Conservation (phyloP, 345 rosid species). For the Hypericum perforatum region DNA sequence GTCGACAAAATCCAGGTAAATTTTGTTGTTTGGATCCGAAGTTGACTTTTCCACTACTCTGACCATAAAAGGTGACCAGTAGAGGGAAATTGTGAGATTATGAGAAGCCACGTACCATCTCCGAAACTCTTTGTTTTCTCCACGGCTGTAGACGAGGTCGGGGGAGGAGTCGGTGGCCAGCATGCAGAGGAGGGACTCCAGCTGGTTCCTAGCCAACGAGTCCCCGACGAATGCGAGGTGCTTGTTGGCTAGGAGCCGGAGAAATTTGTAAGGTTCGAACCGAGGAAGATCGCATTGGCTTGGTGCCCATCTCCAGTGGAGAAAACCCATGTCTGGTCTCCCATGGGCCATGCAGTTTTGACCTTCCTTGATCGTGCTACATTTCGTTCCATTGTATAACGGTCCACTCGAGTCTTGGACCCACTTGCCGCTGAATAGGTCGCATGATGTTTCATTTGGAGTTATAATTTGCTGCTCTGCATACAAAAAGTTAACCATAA, state of each 20-base stretch:
- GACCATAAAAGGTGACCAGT: slow-evolving; percentile 96
- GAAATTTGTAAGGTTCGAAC: slow-evolving; percentile 61
- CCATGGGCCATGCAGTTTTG: slow-evolving; percentile 83
- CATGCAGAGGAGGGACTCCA: slow-evolving; percentile 85
- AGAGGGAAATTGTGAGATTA: slow-evolving; percentile 52
- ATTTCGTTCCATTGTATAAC: slow-evolving; percentile 61
- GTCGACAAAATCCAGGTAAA: slow-evolving; percentile 59
- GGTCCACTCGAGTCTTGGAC: slow-evolving; percentile 59
- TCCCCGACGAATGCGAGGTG: slow-evolving; percentile 89
- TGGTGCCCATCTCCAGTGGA: slow-evolving; percentile 90
- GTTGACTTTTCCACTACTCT: slow-evolving; percentile 65
- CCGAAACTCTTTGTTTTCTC: slow-evolving; percentile 75
- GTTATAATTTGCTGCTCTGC: no score
- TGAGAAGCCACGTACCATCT: slow-evolving; percentile 59
- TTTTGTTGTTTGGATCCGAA: slow-evolving; percentile 44
- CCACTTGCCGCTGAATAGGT: slow-evolving; percentile 45
- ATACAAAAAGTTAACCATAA: no score
- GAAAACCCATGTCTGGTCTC: slow-evolving; percentile 71
- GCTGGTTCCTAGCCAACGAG: slow-evolving; percentile 95
- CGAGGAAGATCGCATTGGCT: slow-evolving; percentile 62
- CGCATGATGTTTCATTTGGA: no score
- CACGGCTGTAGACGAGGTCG: slow-evolving; percentile 45
- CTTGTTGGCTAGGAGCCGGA: slow-evolving; percentile 43
- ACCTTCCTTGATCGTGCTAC: slow-evolving; percentile 79
- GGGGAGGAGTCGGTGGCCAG: slow-evolving; percentile 50